phyloP scores from a whole-genome alignment of 495 filamentous ascomycete genomes.

The Cercophora newfieldiana region DNA sequence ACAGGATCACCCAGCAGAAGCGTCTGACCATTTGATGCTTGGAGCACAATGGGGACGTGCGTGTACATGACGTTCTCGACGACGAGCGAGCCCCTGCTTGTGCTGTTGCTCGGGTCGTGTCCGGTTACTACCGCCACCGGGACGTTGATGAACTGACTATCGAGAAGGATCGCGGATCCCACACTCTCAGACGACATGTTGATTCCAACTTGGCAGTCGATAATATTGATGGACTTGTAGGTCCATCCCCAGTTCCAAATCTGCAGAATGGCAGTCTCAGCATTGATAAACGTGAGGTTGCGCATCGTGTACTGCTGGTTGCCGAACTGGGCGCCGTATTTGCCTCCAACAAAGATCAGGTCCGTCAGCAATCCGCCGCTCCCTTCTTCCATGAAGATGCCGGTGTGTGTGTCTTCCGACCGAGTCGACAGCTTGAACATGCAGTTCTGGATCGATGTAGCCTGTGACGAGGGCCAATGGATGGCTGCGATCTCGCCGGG shows the following conservation, averaged over 20 bases:
- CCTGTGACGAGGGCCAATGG: constrained; percentile 95
- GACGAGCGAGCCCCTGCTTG: neutral
- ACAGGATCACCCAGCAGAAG: constrained; percentile 5
- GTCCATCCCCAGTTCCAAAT: constrained; percentile 92
- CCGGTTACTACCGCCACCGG: neutral
- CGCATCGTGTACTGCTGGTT: constrained; percentile 90
- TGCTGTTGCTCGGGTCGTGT: constrained; percentile 2
- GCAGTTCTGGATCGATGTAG: constrained; percentile 82
- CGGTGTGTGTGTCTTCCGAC: constrained; percentile 69
- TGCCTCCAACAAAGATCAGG: constrained; percentile 79
- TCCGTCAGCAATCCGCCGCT: constrained; percentile 82
- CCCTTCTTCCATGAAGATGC: constrained; percentile 95
- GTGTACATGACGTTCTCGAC: neutral
- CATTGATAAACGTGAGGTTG: constrained; percentile 81
- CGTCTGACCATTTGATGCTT: neutral
- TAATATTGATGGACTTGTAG: constrained; percentile 72
- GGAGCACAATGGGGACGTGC: constrained; percentile 4
- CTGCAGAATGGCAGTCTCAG: constrained; percentile 80
- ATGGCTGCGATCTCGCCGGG: constrained; percentile 58
- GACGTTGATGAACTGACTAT: constrained; percentile 10
- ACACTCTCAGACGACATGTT: constrained; percentile 40
- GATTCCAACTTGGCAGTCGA: constrained; percentile 71
- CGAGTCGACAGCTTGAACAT: constrained; percentile 68
- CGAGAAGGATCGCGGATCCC: constrained; percentile 2
- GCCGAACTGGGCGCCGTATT: constrained; percentile 75